These are phyloP conservation scores for Drechslerella stenobrocha DNA, from an alignment of 2,329 filamentous ascomycete genomes.

Conservation along the genomic window DNA sequence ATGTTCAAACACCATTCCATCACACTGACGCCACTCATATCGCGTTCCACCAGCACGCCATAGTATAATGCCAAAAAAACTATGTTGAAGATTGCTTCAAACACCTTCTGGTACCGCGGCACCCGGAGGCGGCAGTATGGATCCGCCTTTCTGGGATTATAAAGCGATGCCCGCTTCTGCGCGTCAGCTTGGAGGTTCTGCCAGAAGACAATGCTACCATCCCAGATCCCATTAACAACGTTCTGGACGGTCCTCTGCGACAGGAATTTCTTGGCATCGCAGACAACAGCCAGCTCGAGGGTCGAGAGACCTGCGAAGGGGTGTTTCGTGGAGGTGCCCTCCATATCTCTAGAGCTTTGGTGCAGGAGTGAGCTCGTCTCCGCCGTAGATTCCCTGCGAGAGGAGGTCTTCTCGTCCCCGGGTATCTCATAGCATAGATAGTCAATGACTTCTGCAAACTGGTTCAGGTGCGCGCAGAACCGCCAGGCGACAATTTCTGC, in stretches of 20 bases:
- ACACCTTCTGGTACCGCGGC: constrained; percentile 80
- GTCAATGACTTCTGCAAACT: constrained; percentile 46
- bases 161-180: constrained; percentile 74
- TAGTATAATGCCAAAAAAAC: constrained; percentile 81
- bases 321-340: constrained; percentile 65
- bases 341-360: constrained; percentile 53
- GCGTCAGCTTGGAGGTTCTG: constrained; percentile 73
- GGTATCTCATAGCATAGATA: constrained; percentile 48
- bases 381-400: constrained; percentile 21
- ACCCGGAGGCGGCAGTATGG: constrained; percentile 76
- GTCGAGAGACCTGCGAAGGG: constrained; percentile 80
- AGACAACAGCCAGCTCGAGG: constrained; percentile 80
- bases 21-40: constrained; percentile 32
- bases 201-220: constrained; percentile 86
- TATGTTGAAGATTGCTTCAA: constrained; percentile 79
- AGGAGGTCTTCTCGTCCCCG: constrained; percentile 21
- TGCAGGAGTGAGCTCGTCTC: constrained; percentile 27
- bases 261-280: constrained; percentile 80
- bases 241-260: constrained; percentile 79
- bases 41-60: constrained; percentile 67
- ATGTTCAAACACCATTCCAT: constrained; percentile 46
- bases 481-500: constrained; percentile 47
- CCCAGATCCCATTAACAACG: constrained; percentile 82
- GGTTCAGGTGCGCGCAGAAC: constrained; percentile 46
- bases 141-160: constrained; percentile 69